phyloP scores from a whole-genome alignment of 768 basidiomycete genomes.

The Tubosaeta brunneosetosa region DNA sequence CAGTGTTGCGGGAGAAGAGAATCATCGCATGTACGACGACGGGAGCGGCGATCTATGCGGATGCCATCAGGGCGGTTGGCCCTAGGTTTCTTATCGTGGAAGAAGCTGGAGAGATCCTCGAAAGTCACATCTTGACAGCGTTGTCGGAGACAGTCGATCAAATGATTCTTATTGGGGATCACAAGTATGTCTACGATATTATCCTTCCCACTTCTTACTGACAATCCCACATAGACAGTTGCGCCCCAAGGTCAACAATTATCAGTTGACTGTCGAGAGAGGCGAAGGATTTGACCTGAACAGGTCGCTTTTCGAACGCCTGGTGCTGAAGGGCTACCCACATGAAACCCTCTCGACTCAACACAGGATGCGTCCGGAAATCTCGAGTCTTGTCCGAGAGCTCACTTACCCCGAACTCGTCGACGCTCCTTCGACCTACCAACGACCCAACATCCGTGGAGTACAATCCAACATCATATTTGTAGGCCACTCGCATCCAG shows the following conservation, averaged over 20 bases:
- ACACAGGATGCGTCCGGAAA: conserved; percentile 73
- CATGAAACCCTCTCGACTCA: conserved; percentile 53
- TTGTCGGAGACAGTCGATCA: conserved; percentile 43
- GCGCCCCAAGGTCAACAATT: conserved; percentile 68
- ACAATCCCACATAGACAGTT: conserved; percentile 44
- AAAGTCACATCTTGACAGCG: conserved; percentile 60
- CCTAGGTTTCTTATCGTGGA: conserved; percentile 59
- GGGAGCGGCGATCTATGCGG: conserved; percentile 55
- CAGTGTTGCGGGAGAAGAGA: conserved; percentile 40
- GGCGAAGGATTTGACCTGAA: conserved; percentile 67
- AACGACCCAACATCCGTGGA: conserved; percentile 49
- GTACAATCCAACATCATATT: conserved; percentile 58
- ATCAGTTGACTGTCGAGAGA: conserved; percentile 60
- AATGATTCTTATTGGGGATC: conserved; percentile 66
- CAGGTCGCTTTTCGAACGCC: conserved; percentile 61
- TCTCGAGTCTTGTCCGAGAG: conserved; percentile 54
- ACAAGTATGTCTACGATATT: conserved; percentile 44
- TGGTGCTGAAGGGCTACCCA: conserved; percentile 56
- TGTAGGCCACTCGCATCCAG: conserved; percentile 52
- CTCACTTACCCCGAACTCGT: conserved; percentile 66
- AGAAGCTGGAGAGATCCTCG: conserved; percentile 69
- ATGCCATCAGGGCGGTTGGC: conserved; percentile 38
- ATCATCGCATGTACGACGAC: conserved; percentile 70
- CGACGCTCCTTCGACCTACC: conserved; percentile 47
- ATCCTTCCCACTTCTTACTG: neutral